phyloP scores from a whole-genome alignment of 306 rosid genomes.

The Acacia acuminata region DNA sequence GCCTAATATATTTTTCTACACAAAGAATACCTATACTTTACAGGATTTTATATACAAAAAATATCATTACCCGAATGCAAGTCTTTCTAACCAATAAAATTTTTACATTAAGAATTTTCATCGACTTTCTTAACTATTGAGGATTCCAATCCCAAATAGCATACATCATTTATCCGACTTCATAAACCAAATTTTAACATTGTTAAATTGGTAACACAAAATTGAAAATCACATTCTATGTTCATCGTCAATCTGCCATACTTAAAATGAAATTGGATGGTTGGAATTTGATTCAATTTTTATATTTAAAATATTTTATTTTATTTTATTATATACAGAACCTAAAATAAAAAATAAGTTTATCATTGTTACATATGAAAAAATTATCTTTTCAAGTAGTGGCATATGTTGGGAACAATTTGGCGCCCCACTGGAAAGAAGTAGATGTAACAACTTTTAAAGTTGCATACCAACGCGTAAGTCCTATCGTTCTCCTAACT shows the following conservation, averaged over 20 bases:
- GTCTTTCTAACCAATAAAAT: too few relatives aligned
- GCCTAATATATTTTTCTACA: too few relatives aligned
- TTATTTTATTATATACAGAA: background rate
- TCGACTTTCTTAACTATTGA: too few relatives aligned
- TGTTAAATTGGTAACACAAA: background rate
- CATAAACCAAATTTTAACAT: too few relatives aligned
- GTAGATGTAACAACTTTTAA: background rate
- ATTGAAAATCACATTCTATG: background rate
- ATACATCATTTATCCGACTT: background rate
- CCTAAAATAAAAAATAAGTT: too few relatives aligned
- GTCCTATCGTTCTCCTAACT: background rate
- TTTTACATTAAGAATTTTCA: too few relatives aligned
- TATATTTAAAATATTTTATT: background rate
- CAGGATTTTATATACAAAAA: too few relatives aligned
- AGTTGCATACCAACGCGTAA: background rate
- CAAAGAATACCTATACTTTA: too few relatives aligned
- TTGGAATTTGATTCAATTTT: too few relatives aligned
- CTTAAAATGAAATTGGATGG: too few relatives aligned
- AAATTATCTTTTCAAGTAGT: background rate
- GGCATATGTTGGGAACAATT: background rate
- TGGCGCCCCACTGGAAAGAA: background rate
- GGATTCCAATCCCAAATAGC: background rate
- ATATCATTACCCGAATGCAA: too few relatives aligned
- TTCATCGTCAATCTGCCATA: background rate
- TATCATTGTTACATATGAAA: background rate